phyloP scores from a whole-genome alignment of 148 eudicot species.

The Silene conica region DNA sequence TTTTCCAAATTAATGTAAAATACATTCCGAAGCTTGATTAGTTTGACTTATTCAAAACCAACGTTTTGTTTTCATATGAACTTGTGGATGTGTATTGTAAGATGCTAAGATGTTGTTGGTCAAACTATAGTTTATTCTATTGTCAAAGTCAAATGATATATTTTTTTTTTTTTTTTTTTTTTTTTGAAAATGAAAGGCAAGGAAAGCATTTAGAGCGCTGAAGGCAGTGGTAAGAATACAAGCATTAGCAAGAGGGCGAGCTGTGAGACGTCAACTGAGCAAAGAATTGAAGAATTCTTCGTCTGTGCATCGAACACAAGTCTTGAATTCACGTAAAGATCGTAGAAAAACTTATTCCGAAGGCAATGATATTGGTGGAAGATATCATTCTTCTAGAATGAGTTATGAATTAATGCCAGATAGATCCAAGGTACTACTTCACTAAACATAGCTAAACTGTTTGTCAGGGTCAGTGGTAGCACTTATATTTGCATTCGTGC shows the following conservation, averaged over 20 bases:
- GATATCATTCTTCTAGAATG: slow-evolving; percentile 28
- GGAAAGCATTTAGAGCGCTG: slow-evolving; percentile 58
- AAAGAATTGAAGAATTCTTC: slow-evolving; percentile 28
- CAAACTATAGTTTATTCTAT: too few relatives aligned
- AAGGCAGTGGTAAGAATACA: slow-evolving; percentile 60
- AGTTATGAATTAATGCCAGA: slow-evolving; percentile 25
- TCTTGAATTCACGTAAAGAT: slow-evolving; percentile 9
- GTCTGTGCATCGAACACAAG: neutral
- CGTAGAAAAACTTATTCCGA: slow-evolving; percentile 12
- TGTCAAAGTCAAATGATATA: neutral
- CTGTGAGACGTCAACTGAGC: slow-evolving; percentile 40
- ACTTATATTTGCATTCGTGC: too few relatives aligned
- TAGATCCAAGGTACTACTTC: slow-evolving; percentile 30
- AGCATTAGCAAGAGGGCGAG: slow-evolving; percentile 56
- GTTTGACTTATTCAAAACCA: too few relatives aligned
- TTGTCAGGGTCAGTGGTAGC: too few relatives aligned
- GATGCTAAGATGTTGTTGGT: too few relatives aligned
- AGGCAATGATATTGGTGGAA: slow-evolving; percentile 16
- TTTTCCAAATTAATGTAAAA: too few relatives aligned
- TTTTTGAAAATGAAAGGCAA: slow-evolving; percentile 36
- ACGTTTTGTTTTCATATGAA: too few relatives aligned
- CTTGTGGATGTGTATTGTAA: too few relatives aligned
- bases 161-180: neutral
- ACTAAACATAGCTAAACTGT: too few relatives aligned
- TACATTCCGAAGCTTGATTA: too few relatives aligned